These are phyloP conservation scores for Talaromyces sp. DNA, from an alignment of 2,329 filamentous ascomycete species.

Conservation along the genomic window DNA sequence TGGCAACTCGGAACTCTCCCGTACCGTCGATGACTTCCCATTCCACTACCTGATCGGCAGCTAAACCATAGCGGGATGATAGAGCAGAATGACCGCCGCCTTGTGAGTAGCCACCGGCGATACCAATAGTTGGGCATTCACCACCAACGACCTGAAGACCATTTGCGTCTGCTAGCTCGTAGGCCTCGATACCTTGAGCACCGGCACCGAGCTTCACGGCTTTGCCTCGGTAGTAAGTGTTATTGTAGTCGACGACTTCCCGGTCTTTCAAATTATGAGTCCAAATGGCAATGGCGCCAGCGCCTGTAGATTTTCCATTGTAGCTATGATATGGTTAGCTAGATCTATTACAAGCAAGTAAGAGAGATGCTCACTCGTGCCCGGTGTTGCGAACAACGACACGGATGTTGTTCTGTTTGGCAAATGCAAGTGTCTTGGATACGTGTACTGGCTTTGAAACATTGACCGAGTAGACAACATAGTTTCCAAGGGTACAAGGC, in stretches of 20 bases:
- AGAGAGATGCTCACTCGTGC: constrained; percentile 3
- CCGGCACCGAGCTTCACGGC: constrained; percentile 14
- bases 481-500: constrained; percentile 31
- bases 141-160: constrained; percentile 55
- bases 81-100: constrained; percentile 56
- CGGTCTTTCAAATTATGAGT: constrained; percentile 48
- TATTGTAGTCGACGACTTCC: constrained; percentile 34
- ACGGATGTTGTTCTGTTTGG: constrained; percentile 17
- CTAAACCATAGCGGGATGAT: constrained; percentile 40
- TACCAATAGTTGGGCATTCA: constrained; percentile 49
- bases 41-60: constrained; percentile 57
- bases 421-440: constrained; percentile 9
- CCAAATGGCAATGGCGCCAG: constrained; percentile 49
- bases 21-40: constrained; percentile 51
- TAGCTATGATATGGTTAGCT: constrained; percentile 27
- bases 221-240: neutral
- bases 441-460: constrained; percentile 22
- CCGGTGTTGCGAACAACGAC: constrained; percentile 17
- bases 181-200: neutral
- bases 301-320: constrained; percentile 46
- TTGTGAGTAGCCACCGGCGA: constrained; percentile 59
- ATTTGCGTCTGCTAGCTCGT: constrained; percentile 35
- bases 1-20: constrained; percentile 24
- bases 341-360: neutral
- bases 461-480: constrained; percentile 34